A percentile compares a stretch with the other conserved stretches of the same genome.
Conservation (phyloP, 1,139 yeast species). For the Taiozyma sp. region DNA sequence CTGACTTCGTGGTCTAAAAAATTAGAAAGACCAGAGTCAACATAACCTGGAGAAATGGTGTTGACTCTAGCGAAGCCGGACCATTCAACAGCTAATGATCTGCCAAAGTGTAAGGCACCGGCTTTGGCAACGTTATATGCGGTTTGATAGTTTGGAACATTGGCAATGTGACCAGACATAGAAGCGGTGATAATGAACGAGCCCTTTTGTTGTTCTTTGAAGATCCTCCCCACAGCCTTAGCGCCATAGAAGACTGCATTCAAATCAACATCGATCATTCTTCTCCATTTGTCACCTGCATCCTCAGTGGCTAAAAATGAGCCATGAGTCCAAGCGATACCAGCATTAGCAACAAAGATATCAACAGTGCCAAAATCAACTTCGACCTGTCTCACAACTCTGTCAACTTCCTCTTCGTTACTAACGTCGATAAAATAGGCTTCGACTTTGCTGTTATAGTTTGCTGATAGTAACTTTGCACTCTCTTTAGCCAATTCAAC, state of each 20-base stretch:
- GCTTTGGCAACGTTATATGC: conserved; percentile 92
- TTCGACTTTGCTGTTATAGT: conserved; percentile 57
- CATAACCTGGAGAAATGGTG: conserved; percentile 82
- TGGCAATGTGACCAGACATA: conserved; percentile 87
- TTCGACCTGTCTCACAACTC: conserved; percentile 50
- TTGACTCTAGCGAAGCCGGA: conserved; percentile 85
- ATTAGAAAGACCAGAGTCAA: conserved; percentile 63
- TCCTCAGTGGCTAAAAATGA: conserved; percentile 51
- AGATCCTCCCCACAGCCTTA: conserved; percentile 63
- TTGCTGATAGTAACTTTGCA: conserved; percentile 50
- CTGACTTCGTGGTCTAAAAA: conserved; percentile 48
- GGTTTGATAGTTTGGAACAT: conserved; percentile 84
- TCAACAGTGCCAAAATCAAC: conserved; percentile 74
- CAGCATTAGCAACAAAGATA: conserved; percentile 86
- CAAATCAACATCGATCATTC: conserved; percentile 64
- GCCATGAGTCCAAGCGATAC: conserved; percentile 82
- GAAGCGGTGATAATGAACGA: conserved; percentile 82
- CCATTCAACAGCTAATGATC: conserved; percentile 89
- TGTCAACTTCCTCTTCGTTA: conserved; percentile 51
- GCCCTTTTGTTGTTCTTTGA: conserved; percentile 65
- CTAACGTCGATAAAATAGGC: conserved; percentile 74
- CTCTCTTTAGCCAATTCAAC: conserved; percentile 54
- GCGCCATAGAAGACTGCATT: conserved; percentile 78
- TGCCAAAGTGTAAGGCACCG: conserved; percentile 70
- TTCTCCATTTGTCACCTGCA: conserved; percentile 58